Base-by-base conservation (phyloP, 805 yeast genomes). In the Metschnikowia santaceciliae region DNA sequence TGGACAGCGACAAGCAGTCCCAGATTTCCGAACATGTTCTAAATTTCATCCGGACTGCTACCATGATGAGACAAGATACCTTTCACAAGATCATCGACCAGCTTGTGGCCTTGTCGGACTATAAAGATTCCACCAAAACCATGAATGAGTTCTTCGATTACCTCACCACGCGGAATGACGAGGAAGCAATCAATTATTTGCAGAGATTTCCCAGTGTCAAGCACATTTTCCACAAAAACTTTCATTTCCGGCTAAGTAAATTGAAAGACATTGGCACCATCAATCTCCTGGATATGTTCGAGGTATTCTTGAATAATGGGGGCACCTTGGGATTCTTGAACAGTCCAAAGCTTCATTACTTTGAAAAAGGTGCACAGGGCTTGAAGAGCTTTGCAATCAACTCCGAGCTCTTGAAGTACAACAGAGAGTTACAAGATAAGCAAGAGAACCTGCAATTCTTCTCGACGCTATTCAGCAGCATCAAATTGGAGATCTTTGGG, bases 381-480 rank as follows among this genome's bases (percentile, higher is more conserved):
- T 59, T 74, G 43, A 65, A 62, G 45, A 47, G 54, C 0, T 69
- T 58, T 52, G 70, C 81, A 2, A 62, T 73, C 7, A 63, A 72
- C 2, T 67, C 72, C 1, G 88, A 83, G 57, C 62, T 74, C 3
- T 70, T 76, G 42, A 78, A 76, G 51, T 75, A 70, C 51, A 75
- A 78, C 51, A 72, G 90, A 32, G 75, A 78, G 47, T 61, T 75
- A 2, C 90, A 86, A 58, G 96, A 88, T 63, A 77, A 74, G 51
- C 79, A 77, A 46, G 94, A 85, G 57, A 84, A 81, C 59, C 64
- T 75, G 13, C 72, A 75, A 26, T 79, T 74, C 52, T 78, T 74
- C 57, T 67, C 79, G 3, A 60, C 77, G 0, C 66, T 70, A 37
- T 86, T 83, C 62, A 75, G 77, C 48, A 61, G 70, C 7, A 59